Evolutionary conservation across 2,329 filamentous ascomycete genomes (phyloP).

Genomic region (Westerdykella aurantiaca): DNA sequence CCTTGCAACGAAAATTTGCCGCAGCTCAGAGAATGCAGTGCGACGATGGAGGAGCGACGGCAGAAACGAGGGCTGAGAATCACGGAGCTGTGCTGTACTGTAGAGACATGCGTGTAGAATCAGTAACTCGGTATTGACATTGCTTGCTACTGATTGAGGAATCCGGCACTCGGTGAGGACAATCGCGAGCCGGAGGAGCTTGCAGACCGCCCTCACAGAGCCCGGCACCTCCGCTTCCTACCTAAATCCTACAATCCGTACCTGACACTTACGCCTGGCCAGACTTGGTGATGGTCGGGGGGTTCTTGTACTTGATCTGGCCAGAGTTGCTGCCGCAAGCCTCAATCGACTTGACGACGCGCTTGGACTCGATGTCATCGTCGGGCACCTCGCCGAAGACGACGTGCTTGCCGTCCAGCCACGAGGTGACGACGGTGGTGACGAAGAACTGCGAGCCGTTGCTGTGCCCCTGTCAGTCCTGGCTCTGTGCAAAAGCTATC

Average conservation of each 20-base stretch:
- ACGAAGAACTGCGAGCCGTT: slow-evolving; percentile 71
- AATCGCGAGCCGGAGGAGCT: slow-evolving; percentile 1
- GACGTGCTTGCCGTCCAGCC: slow-evolving; percentile 75
- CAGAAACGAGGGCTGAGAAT: background rate
- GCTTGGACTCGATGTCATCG: slow-evolving; percentile 49
- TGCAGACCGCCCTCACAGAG: background rate
- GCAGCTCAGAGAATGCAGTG: too few relatives aligned
- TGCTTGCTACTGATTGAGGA: slow-evolving; percentile 14
- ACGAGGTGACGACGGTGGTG: slow-evolving; percentile 61
- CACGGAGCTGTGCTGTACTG: too few relatives aligned
- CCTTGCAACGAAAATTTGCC: too few relatives aligned
- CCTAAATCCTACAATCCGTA: background rate
- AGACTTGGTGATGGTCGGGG: slow-evolving; percentile 49
- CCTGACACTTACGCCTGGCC: slow-evolving; percentile 42
- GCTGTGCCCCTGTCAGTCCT: slow-evolving; percentile 35
- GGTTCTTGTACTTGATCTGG: slow-evolving; percentile 46
- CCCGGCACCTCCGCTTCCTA: background rate
- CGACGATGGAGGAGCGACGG: too few relatives aligned
- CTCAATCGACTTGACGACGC: slow-evolving; percentile 56
- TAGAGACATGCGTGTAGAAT: background rate
- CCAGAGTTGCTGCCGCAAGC: slow-evolving; percentile 52
- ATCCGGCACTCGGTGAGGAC: slow-evolving; percentile 7
- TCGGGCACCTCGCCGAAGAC: slow-evolving; percentile 69
- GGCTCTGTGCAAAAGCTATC: background rate
- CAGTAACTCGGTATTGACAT: slow-evolving; percentile 15